Conservation (phyloP, 148 eudicot genomes). For the Camellia japonica region DNA sequence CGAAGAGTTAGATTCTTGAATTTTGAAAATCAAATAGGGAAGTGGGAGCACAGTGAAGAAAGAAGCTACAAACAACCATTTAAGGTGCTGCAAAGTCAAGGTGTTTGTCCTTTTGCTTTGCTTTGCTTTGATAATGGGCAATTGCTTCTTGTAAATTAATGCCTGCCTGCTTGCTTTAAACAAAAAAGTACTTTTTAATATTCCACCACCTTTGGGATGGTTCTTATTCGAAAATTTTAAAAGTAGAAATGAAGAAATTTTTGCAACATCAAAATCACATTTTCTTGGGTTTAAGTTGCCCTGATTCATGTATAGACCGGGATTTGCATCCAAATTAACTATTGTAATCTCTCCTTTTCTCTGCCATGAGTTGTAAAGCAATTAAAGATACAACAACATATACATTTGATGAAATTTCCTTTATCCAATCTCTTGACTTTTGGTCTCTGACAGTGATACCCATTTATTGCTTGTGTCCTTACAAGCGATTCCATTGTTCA, state of each 20-base stretch:
- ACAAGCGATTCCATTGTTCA: not conserved
- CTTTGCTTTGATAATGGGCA: not conserved
- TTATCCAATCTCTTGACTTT: not conserved
- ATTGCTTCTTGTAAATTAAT: not conserved
- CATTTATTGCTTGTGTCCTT: not conserved
- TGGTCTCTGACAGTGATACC: not conserved
- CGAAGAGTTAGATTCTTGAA: not conserved
- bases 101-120: not conserved
- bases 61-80: not conserved
- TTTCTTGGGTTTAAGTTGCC: not conserved
- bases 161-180: not conserved
- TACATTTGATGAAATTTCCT: not conserved
- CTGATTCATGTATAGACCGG: not conserved
- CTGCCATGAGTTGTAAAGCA: not conserved
- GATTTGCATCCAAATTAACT: not conserved
- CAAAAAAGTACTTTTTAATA: not conserved
- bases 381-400: not conserved
- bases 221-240: not conserved
- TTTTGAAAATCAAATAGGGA: not conserved
- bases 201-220: not conserved
- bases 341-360: not conserved
- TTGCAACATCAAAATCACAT: not conserved
- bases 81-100: no score
- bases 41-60: not conserved
- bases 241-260: conserved; percentile 1